Percentiles rank a stretch among this genome's conserved stretches.
Evolutionary conservation across 345 rosid genomes (phyloP).

Genomic region (Pugionium cornutum): DNA sequence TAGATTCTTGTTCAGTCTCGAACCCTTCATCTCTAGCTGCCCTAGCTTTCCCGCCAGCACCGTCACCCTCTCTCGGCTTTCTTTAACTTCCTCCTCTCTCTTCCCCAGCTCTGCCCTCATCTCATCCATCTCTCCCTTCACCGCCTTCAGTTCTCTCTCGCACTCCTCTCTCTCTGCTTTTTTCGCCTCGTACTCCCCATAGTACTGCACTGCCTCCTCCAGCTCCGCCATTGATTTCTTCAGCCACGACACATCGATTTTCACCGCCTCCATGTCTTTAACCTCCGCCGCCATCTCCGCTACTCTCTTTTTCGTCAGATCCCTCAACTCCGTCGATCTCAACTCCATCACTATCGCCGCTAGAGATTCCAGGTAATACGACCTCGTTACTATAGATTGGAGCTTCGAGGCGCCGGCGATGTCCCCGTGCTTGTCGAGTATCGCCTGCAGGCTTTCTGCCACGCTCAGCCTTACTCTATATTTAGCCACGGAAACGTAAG

Average conservation of each 20-base stretch:
- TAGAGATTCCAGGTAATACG: conserved; percentile 66
- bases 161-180: conserved; percentile 52
- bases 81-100: conserved; percentile 53
- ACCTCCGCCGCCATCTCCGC: conserved; percentile 67
- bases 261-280: conserved; percentile 71
- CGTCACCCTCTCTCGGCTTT: conserved; percentile 44
- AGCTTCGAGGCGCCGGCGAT: conserved; percentile 61
- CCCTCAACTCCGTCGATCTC: conserved; percentile 47
- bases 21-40: conserved; percentile 50
- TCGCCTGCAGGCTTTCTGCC: conserved; percentile 49
- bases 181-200: conserved; percentile 40
- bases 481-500: conserved; percentile 63
- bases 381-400: conserved; percentile 56
- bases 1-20: conserved; percentile 42
- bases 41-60: conserved; percentile 45
- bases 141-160: conserved; percentile 39
- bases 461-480: conserved; percentile 57
- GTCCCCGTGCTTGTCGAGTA: conserved; percentile 69
- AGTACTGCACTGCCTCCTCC: conserved; percentile 51
- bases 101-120: conserved; percentile 45
- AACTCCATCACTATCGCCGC: conserved; percentile 68
- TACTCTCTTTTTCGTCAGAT: conserved; percentile 59
- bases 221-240: conserved; percentile 50
- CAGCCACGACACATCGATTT: conserved; percentile 63
- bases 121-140: conserved; percentile 51